These are phyloP conservation scores for Aspergillus tanneri DNA, from an alignment of 2,329 filamentous ascomycete species.

Conservation along the genomic window DNA sequence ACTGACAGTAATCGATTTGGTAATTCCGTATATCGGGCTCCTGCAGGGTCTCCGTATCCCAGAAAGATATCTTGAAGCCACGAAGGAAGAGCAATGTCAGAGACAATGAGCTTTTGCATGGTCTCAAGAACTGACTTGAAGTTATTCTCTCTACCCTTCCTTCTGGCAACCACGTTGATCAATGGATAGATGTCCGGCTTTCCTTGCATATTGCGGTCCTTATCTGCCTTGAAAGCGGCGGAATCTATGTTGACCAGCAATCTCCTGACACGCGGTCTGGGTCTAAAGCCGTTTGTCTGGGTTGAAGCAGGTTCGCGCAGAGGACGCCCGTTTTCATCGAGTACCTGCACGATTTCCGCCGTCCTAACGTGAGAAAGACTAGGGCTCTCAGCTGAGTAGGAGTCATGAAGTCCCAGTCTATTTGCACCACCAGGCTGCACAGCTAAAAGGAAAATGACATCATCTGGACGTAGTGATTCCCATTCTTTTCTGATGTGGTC, in stretches of 20 bases:
- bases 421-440: conserved; percentile 59
- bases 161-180: conserved; percentile 81
- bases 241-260: conserved; percentile 81
- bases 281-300: conserved; percentile 62
- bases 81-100: conserved; percentile 78
- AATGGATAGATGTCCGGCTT: conserved; percentile 76
- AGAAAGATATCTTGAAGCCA: conserved; percentile 98
- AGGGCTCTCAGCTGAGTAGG: conserved; percentile 53
- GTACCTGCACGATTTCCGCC: conserved; percentile 80
- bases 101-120: conserved; percentile 79
- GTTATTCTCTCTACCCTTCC: conserved; percentile 89
- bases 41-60: conserved; percentile 90
- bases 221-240: conserved; percentile 73
- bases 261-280: conserved; percentile 61
- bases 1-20: conserved; percentile 73
- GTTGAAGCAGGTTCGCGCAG: conserved; percentile 59
- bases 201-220: conserved; percentile 62
- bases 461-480: conserved; percentile 82
- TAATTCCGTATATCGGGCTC: conserved; percentile 81
- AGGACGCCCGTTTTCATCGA: conserved; percentile 78
- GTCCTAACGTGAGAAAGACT: conserved; percentile 72
- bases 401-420: conserved; percentile 22
- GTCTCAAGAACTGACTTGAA: conserved; percentile 93
- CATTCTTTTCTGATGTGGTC: conserved; percentile 78
- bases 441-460: conserved; percentile 83